Base-by-base conservation (phyloP, 495 filamentous ascomycete genomes). In the Trichoderma erinaceum region DNA sequence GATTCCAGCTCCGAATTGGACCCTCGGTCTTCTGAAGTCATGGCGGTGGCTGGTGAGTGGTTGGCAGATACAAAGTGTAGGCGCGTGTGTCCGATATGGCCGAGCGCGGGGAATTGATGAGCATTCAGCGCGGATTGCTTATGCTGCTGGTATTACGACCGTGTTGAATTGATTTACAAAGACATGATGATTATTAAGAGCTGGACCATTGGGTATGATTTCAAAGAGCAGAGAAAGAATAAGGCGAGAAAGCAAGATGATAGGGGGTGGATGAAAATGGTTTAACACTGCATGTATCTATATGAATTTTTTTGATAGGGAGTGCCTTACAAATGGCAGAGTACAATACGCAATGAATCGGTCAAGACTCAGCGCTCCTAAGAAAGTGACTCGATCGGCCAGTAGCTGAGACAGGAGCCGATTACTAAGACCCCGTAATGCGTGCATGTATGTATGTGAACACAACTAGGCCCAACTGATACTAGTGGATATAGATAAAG, bases 1-100 rank as follows among this genome's bases (percentile, higher is more conserved):
- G 75, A 77, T 67, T 79, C 75, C 38, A 79, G 75, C 32, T 79
- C 77, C 0, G 75, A 75, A 56, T 75, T 77, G 3, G 63, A 5
- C n/a, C 43, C 41, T 21, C 32, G 41, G 63, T 18, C 7, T 13
- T 41, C 21, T 65, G 63, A 65, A 12, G 35, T 35, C 63, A 65
- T 65, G 63, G 63, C 25, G 25, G 56, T 13, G 11, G 56, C 35
- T 38, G 4, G 35, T 38, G 35, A 0, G 35, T 21, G 56, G 56
- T 25, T 61, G 56, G 27, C 1, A 7, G 23, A 32, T 8, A 29
- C 12, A 1, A 18, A 61, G 56, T 10, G 11, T 11, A 32, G 29
- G 18, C 56, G 56, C 35, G 35, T 38, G 25, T 61, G 27, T 61
- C 56, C 56, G 56, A 61, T 61, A 61, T 61, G 56, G 27, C 56